Base-by-base conservation (phyloP, 2,329 filamentous ascomycete species). In the Anisogramma anomala region DNA sequence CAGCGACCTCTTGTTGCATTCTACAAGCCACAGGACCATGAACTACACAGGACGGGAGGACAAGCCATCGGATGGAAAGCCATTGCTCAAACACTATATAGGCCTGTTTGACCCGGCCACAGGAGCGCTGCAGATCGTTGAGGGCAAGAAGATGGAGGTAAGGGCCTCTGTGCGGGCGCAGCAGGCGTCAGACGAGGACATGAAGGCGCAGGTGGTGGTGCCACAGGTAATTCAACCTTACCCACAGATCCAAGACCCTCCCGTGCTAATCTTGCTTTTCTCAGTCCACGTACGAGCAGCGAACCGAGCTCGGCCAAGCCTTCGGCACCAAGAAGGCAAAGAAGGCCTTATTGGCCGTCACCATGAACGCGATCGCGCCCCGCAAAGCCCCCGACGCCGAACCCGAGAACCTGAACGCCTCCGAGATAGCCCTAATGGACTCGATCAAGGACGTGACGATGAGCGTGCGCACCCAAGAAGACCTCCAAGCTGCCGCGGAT, bases 311-410 rank as follows among this genome's bases (percentile, higher is more conserved):
- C 10, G 83, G 82, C 30, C 72, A 83, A 52, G 77, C 81, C 23
- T 93, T 93, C 54, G 85, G 85, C 58, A 89, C 84, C 19, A 87
- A 84, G 66, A 89, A 88, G 62, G 82, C 84, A 17, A 82, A 79
- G 68, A 89, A 88, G 63, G 81, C 77, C 1, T 77, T 91, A 50
- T 68, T 71, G 20, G 73, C 79, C 42, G 69, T 74, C 48, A 77
- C 77, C 2, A 71, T 83, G 52, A 87, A 88, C 54, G 81, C 82
- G 14, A 85, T 89, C 50, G 63, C 61, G 31, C 60, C 66, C 31
- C 57, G 58, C 53, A 62, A 56, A 41, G 43, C 48, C 34, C 48
- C 60, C 26, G 57, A 55, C 32, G 58, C 34, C 22, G 43, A 26
- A 17, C 61, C 66, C n/a, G 61, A 63, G 26, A 71, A 72, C 50